Evolutionary conservation across 1,284 basidiomycete species (phyloP).

Genomic region (Rhodotorula sp.): DNA sequence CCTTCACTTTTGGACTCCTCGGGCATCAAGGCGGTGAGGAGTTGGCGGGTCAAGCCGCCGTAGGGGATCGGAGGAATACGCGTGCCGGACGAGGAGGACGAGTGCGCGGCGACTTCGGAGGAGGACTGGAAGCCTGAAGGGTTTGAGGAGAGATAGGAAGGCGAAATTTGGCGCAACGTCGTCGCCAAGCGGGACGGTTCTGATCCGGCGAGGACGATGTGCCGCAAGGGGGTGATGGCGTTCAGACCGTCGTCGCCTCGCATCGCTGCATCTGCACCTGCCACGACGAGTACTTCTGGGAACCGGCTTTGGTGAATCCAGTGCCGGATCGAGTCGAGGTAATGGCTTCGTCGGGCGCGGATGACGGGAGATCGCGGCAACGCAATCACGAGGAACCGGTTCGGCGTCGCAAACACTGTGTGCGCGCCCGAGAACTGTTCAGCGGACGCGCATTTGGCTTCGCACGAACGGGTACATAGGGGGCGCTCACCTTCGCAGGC

Average conservation of each 20-base stretch:
- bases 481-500: slow-evolving; percentile 25
- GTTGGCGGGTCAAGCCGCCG: slow-evolving; percentile 27
- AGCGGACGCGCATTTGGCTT: too few species aligned
- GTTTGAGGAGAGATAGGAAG: slow-evolving; percentile 57
- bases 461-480: too few species aligned
- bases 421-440: background rate
- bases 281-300: slow-evolving; percentile 22
- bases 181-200: slow-evolving; percentile 51
- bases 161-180: slow-evolving; percentile 56
- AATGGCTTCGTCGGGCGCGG: slow-evolving; percentile 20
- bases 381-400: slow-evolving; percentile 18
- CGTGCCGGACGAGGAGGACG: slow-evolving; percentile 55
- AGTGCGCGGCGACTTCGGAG: slow-evolving; percentile 52
- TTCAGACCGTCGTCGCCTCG: slow-evolving; percentile 29
- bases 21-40: slow-evolving; percentile 15
- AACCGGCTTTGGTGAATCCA: slow-evolving; percentile 15
- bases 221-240: slow-evolving; percentile 18
- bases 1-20: background rate
- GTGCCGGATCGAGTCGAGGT: slow-evolving; percentile 14
- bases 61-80: slow-evolving; percentile 51
- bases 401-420: slow-evolving; percentile 19
- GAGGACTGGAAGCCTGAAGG: slow-evolving; percentile 49
- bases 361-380: slow-evolving; percentile 38
- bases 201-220: slow-evolving; percentile 52
- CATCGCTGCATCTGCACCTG: slow-evolving; percentile 28